Base-by-base conservation (phyloP, 2,329 filamentous ascomycete genomes). In the Hypoxylon sp. region DNA sequence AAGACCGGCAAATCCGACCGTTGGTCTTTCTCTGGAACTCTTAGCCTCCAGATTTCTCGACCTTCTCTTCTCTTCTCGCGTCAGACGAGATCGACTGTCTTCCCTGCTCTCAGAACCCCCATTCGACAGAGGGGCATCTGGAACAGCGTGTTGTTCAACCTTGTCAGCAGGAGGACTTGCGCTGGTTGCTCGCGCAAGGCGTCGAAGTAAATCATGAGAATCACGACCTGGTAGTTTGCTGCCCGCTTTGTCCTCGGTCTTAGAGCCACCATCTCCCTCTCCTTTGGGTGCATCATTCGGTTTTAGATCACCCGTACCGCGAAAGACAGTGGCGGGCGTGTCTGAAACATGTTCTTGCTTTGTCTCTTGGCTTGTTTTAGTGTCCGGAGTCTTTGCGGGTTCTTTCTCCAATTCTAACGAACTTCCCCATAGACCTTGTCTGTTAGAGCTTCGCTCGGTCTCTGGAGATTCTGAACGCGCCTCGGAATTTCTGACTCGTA, bases 121-220 rank as follows among this genome's bases (percentile, higher is more conserved):
- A 15, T 66, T 64, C 4, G 42, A 20, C 9, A 43, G 48, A 4
- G 48, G 10, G 5, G 59, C 53, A 13, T 66, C 46, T 3, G 45
- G 23, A 35, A 49, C 17, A 24, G 48, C 18, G n/a, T 33, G 40
- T 15, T 58, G 62, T 2, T 60, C 53, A 29, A 11, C 17, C 33
- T 64, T 67, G 35, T 67, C 62, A 29, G 70, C 62, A 2, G 73
- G 69, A 18, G 79, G 79, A 55, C 78, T 83, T 53, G 73, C 74
- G 65, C 77, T 81, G 26, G 79, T 72, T 41, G 77, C 80, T 46
- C 78, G 76, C 18, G 81, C 79, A 62, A 85, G 72, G 48, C 76
- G 77, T 57, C 78, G 79, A 46, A 84, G 70, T 40, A 84, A 55
- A 35, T 84, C 82, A 33, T 75, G 74, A 3, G 80, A 79, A 55